Base-by-base conservation (phyloP, 2,329 filamentous ascomycete species). In the Nothophaeocryptopus gaeumannii region DNA sequence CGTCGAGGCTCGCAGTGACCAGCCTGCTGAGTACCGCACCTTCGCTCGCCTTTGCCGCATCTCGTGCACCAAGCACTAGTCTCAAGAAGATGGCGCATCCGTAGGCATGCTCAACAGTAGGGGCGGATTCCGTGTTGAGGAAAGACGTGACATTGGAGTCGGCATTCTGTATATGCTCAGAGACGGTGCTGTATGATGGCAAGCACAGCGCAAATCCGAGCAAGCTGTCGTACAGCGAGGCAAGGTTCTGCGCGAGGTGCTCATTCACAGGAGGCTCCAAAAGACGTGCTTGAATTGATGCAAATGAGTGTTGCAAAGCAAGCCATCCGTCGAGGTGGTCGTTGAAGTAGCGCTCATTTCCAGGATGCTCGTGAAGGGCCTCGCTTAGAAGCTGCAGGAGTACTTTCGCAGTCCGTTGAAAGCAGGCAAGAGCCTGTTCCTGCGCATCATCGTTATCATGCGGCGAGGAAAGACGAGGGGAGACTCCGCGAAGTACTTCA, bases 311-410 rank as follows among this genome's bases (percentile, higher is more conserved):
- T 63, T 93, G 85, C 47, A 96, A 68, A 7, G 83, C 81, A 56
- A 83, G 78, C 85, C 89, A 95, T 3, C 92, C 84, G 51, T 88
- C 81, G 29, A 95, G 82, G 58, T 83, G 79, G 58, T 83, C 84
- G 51, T 83, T 81, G 67, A 97, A 97, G 73, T 92, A 96, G 60
- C 88, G 82, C 63, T 85, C 81, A 70, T 97, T 99, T 14, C 91
- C 92, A 39, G 85, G 78, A 68, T 97, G 90, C 39, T 83, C 83
- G 46, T 83, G 81, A 58, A 99, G 79, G 11, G 84, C 83, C 40
- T 86, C 85, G 1, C 87, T 85, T 26, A 97, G 72, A 11, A 93
- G 81, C 30, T 20, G 38, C 31, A 66, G 46, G 13, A 55, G n/a
- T 44, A 32, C 49, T 35, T 45, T 44, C 14, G 57, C 15, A 39